Conservation (phyloP, 2,329 filamentous ascomycete species). For the Hymenotorrendiella dingleyae region DNA sequence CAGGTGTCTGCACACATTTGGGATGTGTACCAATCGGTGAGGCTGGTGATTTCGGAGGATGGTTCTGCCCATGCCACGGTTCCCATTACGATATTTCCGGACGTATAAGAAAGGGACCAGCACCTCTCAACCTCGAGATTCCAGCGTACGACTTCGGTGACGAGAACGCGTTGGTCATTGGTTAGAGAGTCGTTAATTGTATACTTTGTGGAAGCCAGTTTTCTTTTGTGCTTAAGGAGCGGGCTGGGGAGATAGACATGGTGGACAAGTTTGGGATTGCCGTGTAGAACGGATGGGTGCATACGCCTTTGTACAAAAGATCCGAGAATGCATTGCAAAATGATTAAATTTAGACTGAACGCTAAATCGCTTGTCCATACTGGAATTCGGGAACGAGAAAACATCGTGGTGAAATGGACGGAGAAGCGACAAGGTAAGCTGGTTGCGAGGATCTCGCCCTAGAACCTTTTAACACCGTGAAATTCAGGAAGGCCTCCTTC, state of each 20-base stretch:
- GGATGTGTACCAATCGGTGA: constrained; percentile 99
- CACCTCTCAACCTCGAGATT: constrained; percentile 95
- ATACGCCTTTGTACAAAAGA: constrained; percentile 33
- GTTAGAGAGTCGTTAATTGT: constrained; percentile 49
- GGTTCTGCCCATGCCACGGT: constrained; percentile 99
- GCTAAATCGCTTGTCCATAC: too few species aligned
- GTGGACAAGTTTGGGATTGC: not conserved
- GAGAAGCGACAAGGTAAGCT: too few species aligned
- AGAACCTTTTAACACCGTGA: too few species aligned
- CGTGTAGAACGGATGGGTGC: constrained; percentile 10
- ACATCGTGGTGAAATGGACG: too few species aligned
- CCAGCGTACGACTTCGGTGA: constrained; percentile 89
- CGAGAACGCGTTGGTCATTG: constrained; percentile 83
- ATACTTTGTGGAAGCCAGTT: constrained; percentile 5
- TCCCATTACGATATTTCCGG: constrained; percentile 99
- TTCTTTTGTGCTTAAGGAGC: constrained; percentile 37
- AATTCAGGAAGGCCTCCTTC: too few species aligned
- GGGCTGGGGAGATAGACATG: constrained; percentile 20
- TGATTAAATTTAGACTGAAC: too few species aligned
- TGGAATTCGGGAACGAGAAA: too few species aligned
- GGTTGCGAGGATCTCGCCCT: too few species aligned
- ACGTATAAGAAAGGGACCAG: constrained; percentile 94
- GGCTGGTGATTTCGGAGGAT: constrained; percentile 94
- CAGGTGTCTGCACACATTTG: constrained; percentile 97
- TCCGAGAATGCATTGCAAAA: constrained; percentile 18